Evolutionary conservation across 495 filamentous ascomycete genomes (phyloP), one percentile per base, ranked within the genome.

Genomic region (Cercophora newfieldiana): DNA sequence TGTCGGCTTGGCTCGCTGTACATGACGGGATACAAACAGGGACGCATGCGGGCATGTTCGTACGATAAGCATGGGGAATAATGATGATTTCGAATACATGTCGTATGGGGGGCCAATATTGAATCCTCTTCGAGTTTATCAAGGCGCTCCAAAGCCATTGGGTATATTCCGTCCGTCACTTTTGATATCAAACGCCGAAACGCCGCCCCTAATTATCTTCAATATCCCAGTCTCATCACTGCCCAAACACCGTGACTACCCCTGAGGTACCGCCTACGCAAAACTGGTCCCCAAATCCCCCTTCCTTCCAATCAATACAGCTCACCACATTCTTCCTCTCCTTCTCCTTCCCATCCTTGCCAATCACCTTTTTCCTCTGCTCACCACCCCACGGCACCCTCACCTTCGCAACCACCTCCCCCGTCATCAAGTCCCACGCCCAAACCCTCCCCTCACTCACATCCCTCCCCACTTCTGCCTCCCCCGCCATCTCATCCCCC

Each of bases 361-460:
- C 81, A 12, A 80, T 76, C 55, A 77, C 76, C 71, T 67, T 83
- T 77, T 77, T 85, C 57, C 70, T 72, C 0, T 67, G 71, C 60
- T 76, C 79, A 30, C 74, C 80, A 78, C 86, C 66, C 80, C 83
- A 78, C 75, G 85, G 87, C 72, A 85, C 87, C 47, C 81, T 73
- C 51, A 93, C 70, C 60, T 80, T 85, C 25, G 86, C 82, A 59
- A 89, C 80, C 47, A 90, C 71, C 60, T 88, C 86, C 1, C 93
- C 94, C 47, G 82, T 90, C 57, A 97, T 69, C n/a, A 96, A 73
- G 84, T 97, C 94, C 92, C 94, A 98, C 14, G 88, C 91, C 83
- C 90, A 92, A 19, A 96, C 83, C 69, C 87, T 84, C 8, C 88
- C 89, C 63, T 88, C 81, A n/a, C n/a, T n/a, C n/a, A n/a, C n/a